Base-by-base conservation (phyloP, 768 basidiomycete genomes). In the Mycena metata region DNA sequence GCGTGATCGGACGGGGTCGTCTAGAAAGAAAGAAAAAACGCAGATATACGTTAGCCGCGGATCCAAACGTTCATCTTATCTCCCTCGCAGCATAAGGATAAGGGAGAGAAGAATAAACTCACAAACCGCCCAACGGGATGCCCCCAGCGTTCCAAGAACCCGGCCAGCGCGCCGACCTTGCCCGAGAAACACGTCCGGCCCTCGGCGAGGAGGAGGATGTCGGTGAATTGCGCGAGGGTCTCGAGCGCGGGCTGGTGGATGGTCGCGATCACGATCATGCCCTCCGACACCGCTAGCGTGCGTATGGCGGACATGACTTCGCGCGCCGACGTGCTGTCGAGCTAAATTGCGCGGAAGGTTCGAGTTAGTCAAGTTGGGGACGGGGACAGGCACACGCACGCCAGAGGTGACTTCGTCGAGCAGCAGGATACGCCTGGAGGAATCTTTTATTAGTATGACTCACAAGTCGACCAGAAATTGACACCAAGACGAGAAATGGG, bases 201-300 rank as follows among this genome's bases (percentile, higher is more conserved):
- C 39, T 83, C 82, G 0, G 89, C 81, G 15, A 93, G 82, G 24
- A 93, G 78, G 35, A 90, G 76, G 15, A 91, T 78, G 36, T 86
- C 80, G 54, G 88, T 88, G 74, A 93, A 92, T 49, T 89, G 83
- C 0, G 83, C 73, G 55, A 90, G 85, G 0, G 89, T 89, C 64
- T 88, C 88, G 24, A 85, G 84, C 23, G 86, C 84, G 0, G 91
- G 91, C 64, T 92, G 90, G 70, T 93, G 91, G 59, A 93, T 89
- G 6, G 89, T 89, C 19, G 88, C 86, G 51, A 92, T 83, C 36
- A 90, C 83, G 39, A 89, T 85, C 57, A 89, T 86, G 24, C 82
- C 82, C 67, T 85, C 83, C 8, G 82, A 78, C 30, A 79, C 71
- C 0, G 88, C 84, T 12, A 89, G 76, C 17, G 78, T 76, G 19